Conservation (phyloP, 495 filamentous ascomycete species). For the Choiromyces venosus region DNA sequence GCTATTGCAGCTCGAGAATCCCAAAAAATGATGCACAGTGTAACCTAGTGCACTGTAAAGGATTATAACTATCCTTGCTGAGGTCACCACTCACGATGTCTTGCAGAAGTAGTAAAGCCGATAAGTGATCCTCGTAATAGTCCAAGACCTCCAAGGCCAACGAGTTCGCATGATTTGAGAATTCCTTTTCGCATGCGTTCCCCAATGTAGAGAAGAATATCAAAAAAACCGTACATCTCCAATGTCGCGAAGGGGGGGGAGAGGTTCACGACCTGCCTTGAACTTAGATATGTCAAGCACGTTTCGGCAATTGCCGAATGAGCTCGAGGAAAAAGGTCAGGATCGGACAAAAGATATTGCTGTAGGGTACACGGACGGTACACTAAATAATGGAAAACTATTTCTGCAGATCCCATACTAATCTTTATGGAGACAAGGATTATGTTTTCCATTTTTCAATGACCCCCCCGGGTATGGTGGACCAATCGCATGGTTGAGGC, state of each 20-base stretch:
- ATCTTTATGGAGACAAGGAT: too few species aligned
- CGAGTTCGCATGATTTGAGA: not conserved
- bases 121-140: not conserved
- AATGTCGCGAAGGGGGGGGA: not conserved
- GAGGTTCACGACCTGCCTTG: not conserved
- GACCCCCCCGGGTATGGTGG: too few species aligned
- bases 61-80: not conserved
- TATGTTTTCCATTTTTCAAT: too few species aligned
- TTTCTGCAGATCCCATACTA: too few species aligned
- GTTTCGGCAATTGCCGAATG: not conserved
- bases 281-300: not conserved
- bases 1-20: not conserved
- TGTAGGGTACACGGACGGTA: too few species aligned
- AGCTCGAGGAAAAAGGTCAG: not conserved
- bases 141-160: not conserved
- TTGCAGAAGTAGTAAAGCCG: not conserved
- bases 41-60: not conserved
- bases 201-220: not conserved
- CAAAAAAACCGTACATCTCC: not conserved
- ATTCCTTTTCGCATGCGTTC: not conserved
- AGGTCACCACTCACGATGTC: not conserved
- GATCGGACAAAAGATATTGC: not conserved
- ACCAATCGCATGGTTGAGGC: not conserved
- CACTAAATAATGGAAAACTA: too few species aligned
- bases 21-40: not conserved